Conservation (phyloP, 2,329 filamentous ascomycete species). For the Bipolaris sorokiniana region DNA sequence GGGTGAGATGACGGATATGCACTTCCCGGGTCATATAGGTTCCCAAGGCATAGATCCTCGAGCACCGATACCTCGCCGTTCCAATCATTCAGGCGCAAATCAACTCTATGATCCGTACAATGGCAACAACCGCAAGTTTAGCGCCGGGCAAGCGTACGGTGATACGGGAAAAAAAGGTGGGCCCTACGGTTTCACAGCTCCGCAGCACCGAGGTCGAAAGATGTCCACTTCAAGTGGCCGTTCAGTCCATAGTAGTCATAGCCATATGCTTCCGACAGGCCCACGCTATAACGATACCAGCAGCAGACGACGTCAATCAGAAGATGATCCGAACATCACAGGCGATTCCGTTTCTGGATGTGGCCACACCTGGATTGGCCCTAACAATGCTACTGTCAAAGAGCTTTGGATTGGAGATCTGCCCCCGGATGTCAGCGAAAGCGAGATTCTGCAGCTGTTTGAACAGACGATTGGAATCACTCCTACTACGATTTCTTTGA, state of each 20-base stretch:
- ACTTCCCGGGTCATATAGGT: slow-evolving; percentile 17
- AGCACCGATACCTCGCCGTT: slow-evolving; percentile 7
- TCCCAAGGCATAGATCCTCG: slow-evolving; percentile 18
- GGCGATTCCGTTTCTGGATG: slow-evolving; percentile 34
- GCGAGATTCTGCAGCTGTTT: slow-evolving; percentile 29
- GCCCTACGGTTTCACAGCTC: slow-evolving; percentile 20
- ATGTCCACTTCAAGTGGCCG: slow-evolving; percentile 22
- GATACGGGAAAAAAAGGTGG: slow-evolving; percentile 20
- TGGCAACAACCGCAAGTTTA: slow-evolving; percentile 27
- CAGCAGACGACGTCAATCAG: slow-evolving; percentile 3
- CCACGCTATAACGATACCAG: slow-evolving; percentile 5
- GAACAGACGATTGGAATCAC: slow-evolving; percentile 16
- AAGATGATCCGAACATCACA: slow-evolving; percentile 27
- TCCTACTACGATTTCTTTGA: slow-evolving; percentile 13
- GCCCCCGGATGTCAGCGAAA: slow-evolving; percentile 18
- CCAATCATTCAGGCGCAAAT: slow-evolving; percentile 23
- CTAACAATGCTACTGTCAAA: slow-evolving; percentile 33
- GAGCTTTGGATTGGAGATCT: slow-evolving; percentile 37
- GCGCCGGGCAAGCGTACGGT: slow-evolving; percentile 11
- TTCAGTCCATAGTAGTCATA: slow-evolving; percentile 19
- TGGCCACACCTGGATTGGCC: slow-evolving; percentile 38
- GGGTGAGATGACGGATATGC: slow-evolving; percentile 40
- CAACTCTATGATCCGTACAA: slow-evolving; percentile 11
- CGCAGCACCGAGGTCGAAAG: slow-evolving; percentile 28
- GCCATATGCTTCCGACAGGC: slow-evolving; percentile 10